A percentile compares a stretch with the other conserved stretches of the same genome.
Conservation (phyloP, 441 rosid species). For the Raphanus hybrid region DNA sequence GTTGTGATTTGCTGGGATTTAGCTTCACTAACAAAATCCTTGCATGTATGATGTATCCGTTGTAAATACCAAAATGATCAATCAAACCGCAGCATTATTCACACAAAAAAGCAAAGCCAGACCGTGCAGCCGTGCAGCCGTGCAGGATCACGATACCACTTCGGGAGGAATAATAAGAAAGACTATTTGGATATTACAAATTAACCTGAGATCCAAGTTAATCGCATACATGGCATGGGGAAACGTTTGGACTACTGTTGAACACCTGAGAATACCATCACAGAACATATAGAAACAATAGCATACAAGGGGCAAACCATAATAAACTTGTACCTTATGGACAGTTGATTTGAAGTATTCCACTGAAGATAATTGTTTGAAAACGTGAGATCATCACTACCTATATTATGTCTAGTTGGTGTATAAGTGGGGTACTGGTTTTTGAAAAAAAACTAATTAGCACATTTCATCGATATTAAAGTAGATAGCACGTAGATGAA, state of each 20-base stretch:
- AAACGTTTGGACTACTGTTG: conserved; percentile 97
- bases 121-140: neutral
- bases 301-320: neutral
- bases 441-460: neutral
- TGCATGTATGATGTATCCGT: conserved; percentile 52
- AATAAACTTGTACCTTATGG: conserved; percentile 61
- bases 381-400: conserved; percentile 4
- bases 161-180: neutral
- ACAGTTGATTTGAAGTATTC: conserved; percentile 80
- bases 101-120: neutral
- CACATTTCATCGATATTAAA: neutral
- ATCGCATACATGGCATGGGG: conserved; percentile 94
- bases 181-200: conserved; percentile 1
- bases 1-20: conserved; percentile 95
- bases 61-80: neutral
- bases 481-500: neutral
- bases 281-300: conserved; percentile 8
- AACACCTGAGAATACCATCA: conserved; percentile 65
- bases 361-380: conserved; percentile 56
- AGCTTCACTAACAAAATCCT: conserved; percentile 91
- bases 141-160: conserved; percentile 1
- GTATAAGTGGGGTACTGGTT: neutral
- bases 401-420: neutral
- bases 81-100: neutral
- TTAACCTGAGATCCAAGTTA: conserved; percentile 98